These are phyloP conservation scores for Boletales sp. DNA, from an alignment of 768 basidiomycete genomes.

Conservation along the genomic window DNA sequence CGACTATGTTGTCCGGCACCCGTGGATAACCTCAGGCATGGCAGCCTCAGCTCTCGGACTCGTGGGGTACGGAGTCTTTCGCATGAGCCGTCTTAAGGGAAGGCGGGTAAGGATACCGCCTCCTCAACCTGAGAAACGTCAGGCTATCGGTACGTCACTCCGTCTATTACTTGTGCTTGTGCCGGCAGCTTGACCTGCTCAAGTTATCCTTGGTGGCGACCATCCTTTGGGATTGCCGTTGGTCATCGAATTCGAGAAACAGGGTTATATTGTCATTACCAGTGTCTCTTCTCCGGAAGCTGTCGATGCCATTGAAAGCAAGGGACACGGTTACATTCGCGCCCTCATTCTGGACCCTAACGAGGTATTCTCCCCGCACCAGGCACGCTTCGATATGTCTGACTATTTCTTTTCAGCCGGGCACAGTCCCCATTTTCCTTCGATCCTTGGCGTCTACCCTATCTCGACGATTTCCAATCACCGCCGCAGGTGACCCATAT, in stretches of 20 bases:
- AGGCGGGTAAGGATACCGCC: slow-evolving; percentile 24
- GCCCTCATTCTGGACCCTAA: slow-evolving; percentile 78
- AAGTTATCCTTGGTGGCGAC: slow-evolving; percentile 83
- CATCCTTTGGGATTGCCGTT: slow-evolving; percentile 66
- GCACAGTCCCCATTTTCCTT: slow-evolving; percentile 69
- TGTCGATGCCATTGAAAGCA: slow-evolving; percentile 59
- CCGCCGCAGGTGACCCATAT: slow-evolving; percentile 77
- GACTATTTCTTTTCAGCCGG: slow-evolving; percentile 46
- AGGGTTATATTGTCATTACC: slow-evolving; percentile 80
- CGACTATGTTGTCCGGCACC: slow-evolving; percentile 56
- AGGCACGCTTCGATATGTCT: not conserved
- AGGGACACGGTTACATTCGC: slow-evolving; percentile 71
- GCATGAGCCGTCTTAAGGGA: slow-evolving; percentile 19
- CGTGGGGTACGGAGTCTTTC: slow-evolving; percentile 47
- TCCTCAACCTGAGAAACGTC: slow-evolving; percentile 37
- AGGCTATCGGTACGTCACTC: slow-evolving; percentile 40
- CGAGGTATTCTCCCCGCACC: slow-evolving; percentile 46
- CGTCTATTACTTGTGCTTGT: not conserved
- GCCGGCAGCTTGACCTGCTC: slow-evolving; percentile 2
- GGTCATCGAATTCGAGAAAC: slow-evolving; percentile 68
- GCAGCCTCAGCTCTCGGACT: slow-evolving; percentile 58
- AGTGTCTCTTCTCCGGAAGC: slow-evolving; percentile 71
- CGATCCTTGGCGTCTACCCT: slow-evolving; percentile 78
- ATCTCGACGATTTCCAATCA: slow-evolving; percentile 79
- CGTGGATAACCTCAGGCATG: slow-evolving; percentile 56